These are phyloP conservation scores for Murraya koenigii DNA, from an alignment of 345 rosid species.

Conservation along the genomic window DNA sequence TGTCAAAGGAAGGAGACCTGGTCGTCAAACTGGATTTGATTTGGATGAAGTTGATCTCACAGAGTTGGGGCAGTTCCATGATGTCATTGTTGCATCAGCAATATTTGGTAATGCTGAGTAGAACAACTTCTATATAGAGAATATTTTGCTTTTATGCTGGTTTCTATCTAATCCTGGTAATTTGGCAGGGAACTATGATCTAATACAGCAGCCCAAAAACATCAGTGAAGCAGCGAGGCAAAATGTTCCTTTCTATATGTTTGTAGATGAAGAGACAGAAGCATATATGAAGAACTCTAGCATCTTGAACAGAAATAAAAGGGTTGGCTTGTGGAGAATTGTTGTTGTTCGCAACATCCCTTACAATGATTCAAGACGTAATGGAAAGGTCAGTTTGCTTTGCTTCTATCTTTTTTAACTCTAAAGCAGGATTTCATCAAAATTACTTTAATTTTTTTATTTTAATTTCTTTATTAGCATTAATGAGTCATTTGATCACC, in stretches of 20 bases:
- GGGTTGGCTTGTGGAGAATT: constrained; percentile 84
- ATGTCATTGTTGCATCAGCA: constrained; percentile 84
- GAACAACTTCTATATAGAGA: neutral
- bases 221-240: constrained; percentile 61
- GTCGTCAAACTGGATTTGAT: constrained; percentile 71
- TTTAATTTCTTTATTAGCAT: neutral
- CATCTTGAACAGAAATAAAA: constrained; percentile 47
- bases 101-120: constrained; percentile 64
- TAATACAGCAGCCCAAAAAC: constrained; percentile 72
- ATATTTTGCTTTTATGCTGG: constrained; percentile 10
- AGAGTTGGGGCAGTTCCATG: constrained; percentile 60
- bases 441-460: neutral
- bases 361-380: constrained; percentile 76
- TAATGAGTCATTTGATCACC: neutral
- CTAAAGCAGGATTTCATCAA: neutral
- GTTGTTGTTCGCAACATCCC: constrained; percentile 69
- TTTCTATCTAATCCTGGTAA: constrained; percentile 16
- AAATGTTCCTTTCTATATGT: constrained; percentile 76
- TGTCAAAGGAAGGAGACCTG: constrained; percentile 70
- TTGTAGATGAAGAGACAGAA: constrained; percentile 85
- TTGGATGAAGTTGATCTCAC: constrained; percentile 64
- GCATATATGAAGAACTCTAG: constrained; percentile 59
- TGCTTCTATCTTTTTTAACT: neutral
- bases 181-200: constrained; percentile 71
- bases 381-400: constrained; percentile 62